These are phyloP conservation scores for Fusarium transvaalense DNA, from an alignment of 2,329 filamentous ascomycete genomes.

Conservation along the genomic window DNA sequence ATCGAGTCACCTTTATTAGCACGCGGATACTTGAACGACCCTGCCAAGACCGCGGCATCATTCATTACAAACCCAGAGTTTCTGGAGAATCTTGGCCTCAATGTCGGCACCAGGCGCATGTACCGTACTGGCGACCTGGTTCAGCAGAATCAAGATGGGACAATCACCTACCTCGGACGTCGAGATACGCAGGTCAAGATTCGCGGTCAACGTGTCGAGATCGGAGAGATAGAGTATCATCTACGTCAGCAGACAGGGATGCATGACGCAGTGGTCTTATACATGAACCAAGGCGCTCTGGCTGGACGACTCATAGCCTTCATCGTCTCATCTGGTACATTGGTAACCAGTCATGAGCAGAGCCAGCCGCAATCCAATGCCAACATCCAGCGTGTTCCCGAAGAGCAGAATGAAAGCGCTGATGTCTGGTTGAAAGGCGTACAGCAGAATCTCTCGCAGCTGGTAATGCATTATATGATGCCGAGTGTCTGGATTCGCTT, in stretches of 20 bases:
- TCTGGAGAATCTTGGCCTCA: background rate
- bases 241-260: background rate
- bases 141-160: background rate
- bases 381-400: background rate
- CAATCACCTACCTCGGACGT: constrained; percentile 1
- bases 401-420: background rate
- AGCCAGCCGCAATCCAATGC: background rate
- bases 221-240: constrained; percentile 6
- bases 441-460: constrained; percentile 6
- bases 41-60: background rate
- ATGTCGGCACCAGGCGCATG: background rate
- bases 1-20: background rate
- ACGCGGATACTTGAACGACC: constrained; percentile 4
- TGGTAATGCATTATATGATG: constrained; percentile 11
- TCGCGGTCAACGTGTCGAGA: constrained; percentile 1
- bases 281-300: background rate
- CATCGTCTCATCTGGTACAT: background rate
- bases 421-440: constrained; percentile 1
- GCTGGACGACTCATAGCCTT: background rate
- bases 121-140: constrained; percentile 5
- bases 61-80: background rate
- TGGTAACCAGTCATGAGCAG: background rate
- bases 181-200: constrained; percentile 4
- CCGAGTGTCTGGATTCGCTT: constrained; percentile 4
- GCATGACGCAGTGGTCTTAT: constrained; percentile 1